Conservation (phyloP, 2,329 filamentous ascomycete species). For the Ascocoryne sarcoides region DNA sequence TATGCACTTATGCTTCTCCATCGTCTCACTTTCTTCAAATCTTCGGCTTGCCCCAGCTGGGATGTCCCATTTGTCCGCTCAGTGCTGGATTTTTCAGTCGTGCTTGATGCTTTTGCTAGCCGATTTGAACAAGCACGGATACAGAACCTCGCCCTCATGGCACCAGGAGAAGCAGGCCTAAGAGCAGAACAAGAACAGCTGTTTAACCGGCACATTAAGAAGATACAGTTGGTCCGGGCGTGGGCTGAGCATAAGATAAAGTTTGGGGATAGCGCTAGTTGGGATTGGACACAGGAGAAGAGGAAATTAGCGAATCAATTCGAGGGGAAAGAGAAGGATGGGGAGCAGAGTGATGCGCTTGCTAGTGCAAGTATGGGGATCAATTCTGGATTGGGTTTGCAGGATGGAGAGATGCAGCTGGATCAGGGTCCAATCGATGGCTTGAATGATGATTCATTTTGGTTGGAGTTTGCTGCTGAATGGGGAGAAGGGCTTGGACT, state of each 20-base stretch:
- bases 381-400: background rate
- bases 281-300: too few relatives aligned
- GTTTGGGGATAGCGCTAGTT: too few relatives aligned
- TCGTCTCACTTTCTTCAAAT: background rate
- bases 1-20: background rate
- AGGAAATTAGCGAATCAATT: background rate
- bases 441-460: slow-evolving; percentile 2
- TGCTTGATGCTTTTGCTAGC: background rate
- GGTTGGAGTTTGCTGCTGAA: background rate
- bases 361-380: background rate
- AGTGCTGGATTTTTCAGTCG: slow-evolving; percentile 1
- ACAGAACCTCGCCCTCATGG: background rate
- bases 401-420: background rate
- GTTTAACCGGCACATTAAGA: background rate
- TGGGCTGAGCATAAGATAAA: background rate
- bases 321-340: background rate
- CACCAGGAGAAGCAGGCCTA: background rate
- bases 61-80: background rate
- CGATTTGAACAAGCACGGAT: background rate
- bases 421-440: background rate
- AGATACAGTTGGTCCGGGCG: background rate
- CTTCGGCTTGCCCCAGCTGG: background rate
- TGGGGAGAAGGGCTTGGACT: background rate
- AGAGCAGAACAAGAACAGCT: background rate
- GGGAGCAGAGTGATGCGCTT: background rate